Percentiles rank a stretch among this genome's conserved stretches.
These are phyloP conservation scores for Rhodotorula mucilaginosa DNA, from an alignment of 1,284 basidiomycete genomes.

Conservation along the genomic window DNA sequence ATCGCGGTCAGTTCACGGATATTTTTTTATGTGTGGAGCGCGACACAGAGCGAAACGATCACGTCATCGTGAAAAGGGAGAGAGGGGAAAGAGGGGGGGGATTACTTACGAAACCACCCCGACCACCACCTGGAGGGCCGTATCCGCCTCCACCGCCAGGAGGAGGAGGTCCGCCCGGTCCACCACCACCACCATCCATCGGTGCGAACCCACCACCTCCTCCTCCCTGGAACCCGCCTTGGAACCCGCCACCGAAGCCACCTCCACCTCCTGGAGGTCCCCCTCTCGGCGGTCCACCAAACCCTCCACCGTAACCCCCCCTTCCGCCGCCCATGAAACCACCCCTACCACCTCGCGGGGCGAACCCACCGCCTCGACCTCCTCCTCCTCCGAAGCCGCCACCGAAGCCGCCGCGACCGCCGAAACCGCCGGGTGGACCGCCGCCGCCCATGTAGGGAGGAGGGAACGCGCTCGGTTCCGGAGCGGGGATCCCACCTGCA, in stretches of 20 bases:
- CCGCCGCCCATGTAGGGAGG: conserved; percentile 46
- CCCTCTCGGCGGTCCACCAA: neutral
- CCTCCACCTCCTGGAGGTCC: too few species aligned
- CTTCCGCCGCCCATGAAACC: neutral
- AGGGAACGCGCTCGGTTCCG: conserved; percentile 48
- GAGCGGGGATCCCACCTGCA: conserved; percentile 47
- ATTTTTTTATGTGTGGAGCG: neutral
- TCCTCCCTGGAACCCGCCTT: neutral
- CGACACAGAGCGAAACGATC: neutral
- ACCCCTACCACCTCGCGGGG: conserved; percentile 7
- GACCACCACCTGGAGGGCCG: neutral
- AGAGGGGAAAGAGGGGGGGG: neutral
- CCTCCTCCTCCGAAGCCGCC: conserved; percentile 50
- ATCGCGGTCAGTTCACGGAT: neutral
- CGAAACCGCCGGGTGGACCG: conserved; percentile 51
- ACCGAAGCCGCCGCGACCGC: conserved; percentile 56
- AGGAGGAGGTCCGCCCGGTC: neutral
- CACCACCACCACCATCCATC: neutral
- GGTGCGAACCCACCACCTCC: neutral
- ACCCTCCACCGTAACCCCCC: neutral
- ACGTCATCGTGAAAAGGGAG: neutral
- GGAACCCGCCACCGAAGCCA: conserved; percentile 8
- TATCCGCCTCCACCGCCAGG: neutral
- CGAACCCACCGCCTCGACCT: conserved; percentile 62
- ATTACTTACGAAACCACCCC: neutral